Conservation (phyloP, 2,329 filamentous ascomycete species). For the Trichoderma atrobrunneum region DNA sequence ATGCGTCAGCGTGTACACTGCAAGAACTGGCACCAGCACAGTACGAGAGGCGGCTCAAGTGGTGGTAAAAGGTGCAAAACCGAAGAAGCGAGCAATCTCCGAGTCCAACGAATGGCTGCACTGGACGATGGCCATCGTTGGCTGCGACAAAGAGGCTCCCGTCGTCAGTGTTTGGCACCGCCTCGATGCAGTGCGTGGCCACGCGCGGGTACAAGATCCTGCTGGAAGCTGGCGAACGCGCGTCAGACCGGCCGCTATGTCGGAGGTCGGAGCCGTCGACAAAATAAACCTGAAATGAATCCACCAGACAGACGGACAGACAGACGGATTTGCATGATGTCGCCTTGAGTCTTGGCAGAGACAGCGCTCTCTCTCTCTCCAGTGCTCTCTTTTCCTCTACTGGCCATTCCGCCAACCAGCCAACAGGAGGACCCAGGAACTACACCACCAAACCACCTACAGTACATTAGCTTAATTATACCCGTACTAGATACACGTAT, state of each 20-base stretch:
- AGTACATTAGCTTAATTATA: neutral
- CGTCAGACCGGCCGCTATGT: neutral
- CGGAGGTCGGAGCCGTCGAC: neutral
- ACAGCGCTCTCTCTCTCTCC: neutral
- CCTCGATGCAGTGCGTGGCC: neutral
- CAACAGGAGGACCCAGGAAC: neutral
- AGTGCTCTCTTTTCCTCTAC: neutral
- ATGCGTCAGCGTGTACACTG: neutral
- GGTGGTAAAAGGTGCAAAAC: neutral
- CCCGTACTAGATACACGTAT: neutral
- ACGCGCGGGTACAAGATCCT: neutral
- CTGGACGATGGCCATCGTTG: neutral
- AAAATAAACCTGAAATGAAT: neutral
- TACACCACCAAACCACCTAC: neutral
- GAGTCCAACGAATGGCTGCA: neutral
- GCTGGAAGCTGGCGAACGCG: neutral
- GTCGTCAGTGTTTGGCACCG: neutral
- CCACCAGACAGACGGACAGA: neutral
- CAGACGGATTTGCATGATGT: neutral
- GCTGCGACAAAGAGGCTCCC: neutral
- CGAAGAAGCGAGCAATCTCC: conserved; percentile 10
- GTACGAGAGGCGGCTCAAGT: neutral
- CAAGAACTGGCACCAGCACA: neutral
- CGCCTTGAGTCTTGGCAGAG: neutral
- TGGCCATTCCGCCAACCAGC: neutral